Percentiles rank a stretch among this genome's conserved stretches.
Evolutionary conservation across 306 rosid genomes (phyloP).

Genomic region (Morella rubra): DNA sequence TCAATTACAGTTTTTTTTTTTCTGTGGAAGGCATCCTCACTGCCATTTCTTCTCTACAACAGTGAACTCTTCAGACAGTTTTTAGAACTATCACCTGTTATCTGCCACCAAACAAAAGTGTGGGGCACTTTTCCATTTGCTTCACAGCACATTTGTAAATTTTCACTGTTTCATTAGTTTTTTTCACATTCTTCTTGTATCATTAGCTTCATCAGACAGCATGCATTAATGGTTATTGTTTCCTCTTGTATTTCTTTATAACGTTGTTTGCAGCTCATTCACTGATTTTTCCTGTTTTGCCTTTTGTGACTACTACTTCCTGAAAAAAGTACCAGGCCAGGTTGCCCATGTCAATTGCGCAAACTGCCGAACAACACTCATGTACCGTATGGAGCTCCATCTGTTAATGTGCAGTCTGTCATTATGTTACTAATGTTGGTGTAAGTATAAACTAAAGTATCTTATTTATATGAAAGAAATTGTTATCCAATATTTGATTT

Average conservation of each 20-base stretch:
- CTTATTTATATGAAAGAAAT: not conserved
- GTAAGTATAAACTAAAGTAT: conserved; percentile 52
- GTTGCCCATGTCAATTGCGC: conserved; percentile 86
- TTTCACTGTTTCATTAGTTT: not conserved
- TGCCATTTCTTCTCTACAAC: not conserved
- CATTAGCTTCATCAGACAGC: not conserved
- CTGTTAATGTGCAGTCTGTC: conserved; percentile 97
- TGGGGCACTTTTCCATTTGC: not conserved
- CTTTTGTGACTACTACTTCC: conserved; percentile 28
- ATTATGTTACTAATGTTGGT: conserved; percentile 69
- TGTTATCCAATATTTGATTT: conserved; percentile 5
- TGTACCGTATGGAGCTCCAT: conserved; percentile 96
- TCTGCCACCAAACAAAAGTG: not conserved
- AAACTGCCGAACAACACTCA: conserved; percentile 85
- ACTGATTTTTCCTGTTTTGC: conserved; percentile 33
- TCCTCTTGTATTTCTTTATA: not conserved
- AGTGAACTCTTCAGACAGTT: not conserved
- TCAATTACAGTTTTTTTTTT: not conserved
- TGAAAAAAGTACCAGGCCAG: conserved; percentile 57
- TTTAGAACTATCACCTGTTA: not conserved
- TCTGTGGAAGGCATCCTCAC: not conserved
- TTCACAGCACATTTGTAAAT: not conserved
- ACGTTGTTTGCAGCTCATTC: not conserved
- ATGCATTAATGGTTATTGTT: not conserved
- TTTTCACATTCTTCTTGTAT: not conserved